These are phyloP conservation scores for Pichia insulana DNA, from an alignment of 805 yeast genomes.

Conservation along the genomic window DNA sequence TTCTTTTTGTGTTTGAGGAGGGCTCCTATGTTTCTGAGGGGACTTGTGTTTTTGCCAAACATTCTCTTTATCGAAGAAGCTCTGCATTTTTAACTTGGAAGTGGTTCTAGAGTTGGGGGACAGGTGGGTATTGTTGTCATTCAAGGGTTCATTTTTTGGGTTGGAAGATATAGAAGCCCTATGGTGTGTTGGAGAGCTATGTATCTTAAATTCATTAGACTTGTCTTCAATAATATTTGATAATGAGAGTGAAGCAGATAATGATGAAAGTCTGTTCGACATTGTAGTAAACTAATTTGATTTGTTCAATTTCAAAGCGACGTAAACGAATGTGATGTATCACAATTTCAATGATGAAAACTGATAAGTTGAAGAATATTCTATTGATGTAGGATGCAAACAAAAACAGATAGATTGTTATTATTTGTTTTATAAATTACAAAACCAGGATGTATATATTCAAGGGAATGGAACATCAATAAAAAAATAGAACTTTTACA, in stretches of 20 bases:
- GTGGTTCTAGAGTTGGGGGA: background rate
- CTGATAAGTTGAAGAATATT: background rate
- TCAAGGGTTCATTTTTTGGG: no score
- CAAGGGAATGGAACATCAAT: no score
- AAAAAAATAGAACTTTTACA: background rate
- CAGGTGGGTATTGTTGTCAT: no score
- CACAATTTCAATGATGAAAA: background rate
- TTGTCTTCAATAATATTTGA: background rate
- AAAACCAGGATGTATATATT: no score
- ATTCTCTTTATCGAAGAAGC: conserved; percentile 9
- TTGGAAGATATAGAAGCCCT: no score
- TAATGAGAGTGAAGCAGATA: conserved; percentile 3
- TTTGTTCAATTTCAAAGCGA: background rate
- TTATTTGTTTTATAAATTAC: no score
- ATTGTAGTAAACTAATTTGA: background rate
- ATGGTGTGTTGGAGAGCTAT: background rate
- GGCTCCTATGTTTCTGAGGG: background rate
- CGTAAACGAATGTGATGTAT: no score
- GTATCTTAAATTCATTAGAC: conserved; percentile 1
- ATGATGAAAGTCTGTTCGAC: conserved; percentile 2
- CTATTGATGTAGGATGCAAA: background rate
- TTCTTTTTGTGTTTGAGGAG: background rate
- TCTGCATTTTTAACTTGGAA: conserved; percentile 7
- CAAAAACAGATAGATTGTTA: no score
- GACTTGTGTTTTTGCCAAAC: background rate